A percentile compares a stretch with the other conserved stretches of the same genome.
These are phyloP conservation scores for Saccharomycopsis lassenensis DNA, from an alignment of 805 yeast genomes.

Conservation along the genomic window DNA sequence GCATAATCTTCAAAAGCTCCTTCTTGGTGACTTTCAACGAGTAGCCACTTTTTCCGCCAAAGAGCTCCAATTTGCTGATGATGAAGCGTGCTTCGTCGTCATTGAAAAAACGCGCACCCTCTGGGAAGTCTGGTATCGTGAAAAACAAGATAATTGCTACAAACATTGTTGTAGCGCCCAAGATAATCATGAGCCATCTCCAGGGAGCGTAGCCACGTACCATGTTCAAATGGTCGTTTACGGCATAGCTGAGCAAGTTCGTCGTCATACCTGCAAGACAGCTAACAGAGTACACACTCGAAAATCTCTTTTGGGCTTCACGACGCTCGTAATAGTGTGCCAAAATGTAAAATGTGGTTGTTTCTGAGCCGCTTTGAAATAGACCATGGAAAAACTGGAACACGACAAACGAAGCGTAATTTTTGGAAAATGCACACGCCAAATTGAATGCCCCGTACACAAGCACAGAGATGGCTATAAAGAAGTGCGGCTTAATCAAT, in stretches of 20 bases:
- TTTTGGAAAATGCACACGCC: constrained; percentile 52
- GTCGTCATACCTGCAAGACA: constrained; percentile 70
- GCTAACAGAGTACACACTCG: constrained; percentile 53
- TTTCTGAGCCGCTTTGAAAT: constrained; percentile 62
- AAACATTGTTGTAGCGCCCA: constrained; percentile 29
- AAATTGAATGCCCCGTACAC: constrained; percentile 51
- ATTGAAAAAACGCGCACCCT: constrained; percentile 43
- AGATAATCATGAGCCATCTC: constrained; percentile 29
- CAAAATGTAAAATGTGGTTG: constrained; percentile 61
- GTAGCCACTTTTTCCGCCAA: constrained; percentile 37
- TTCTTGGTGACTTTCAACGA: constrained; percentile 34
- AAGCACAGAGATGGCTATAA: constrained; percentile 48
- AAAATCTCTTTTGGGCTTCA: constrained; percentile 59
- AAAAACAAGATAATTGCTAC: constrained; percentile 29
- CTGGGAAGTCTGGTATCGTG: constrained; percentile 63
- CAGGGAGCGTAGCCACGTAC: constrained; percentile 26
- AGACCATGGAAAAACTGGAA: constrained; percentile 57
- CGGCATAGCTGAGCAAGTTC: constrained; percentile 48
- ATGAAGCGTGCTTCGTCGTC: constrained; percentile 41
- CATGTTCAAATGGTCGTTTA: constrained; percentile 34
- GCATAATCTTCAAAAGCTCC: constrained; percentile 39
- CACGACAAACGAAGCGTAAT: constrained; percentile 45
- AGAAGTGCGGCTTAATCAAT: constrained; percentile 47
- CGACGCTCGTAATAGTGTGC: constrained; percentile 53
- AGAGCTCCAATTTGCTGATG: constrained; percentile 47